phyloP scores from a whole-genome alignment of 768 basidiomycete species.

The Strobilomyces echinocephalus region DNA sequence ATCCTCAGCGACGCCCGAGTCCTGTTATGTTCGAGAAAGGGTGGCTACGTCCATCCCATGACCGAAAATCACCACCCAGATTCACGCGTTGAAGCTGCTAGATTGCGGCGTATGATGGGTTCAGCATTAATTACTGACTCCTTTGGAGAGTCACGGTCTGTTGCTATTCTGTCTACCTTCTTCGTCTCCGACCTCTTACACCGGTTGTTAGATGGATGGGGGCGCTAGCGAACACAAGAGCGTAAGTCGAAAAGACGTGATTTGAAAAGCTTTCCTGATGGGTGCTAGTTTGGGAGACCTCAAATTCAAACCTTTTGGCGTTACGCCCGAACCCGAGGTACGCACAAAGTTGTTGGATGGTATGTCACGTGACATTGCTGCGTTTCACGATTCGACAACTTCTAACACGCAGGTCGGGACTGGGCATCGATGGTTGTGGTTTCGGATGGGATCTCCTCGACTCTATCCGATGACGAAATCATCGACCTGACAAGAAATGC shows the following conservation, averaged over 20 bases:
- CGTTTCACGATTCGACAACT: neutral
- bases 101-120: constrained; percentile 87
- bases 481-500: constrained; percentile 80
- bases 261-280: constrained; percentile 2
- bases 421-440: constrained; percentile 86
- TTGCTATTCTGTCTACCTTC: neutral
- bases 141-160: constrained; percentile 85
- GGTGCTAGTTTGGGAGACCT: constrained; percentile 74
- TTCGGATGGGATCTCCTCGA: constrained; percentile 92
- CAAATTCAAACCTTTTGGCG: constrained; percentile 83
- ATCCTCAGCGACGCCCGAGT: constrained; percentile 78
- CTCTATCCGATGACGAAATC: constrained; percentile 91
- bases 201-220: constrained; percentile 80
- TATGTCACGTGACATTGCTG: constrained; percentile 25
- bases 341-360: constrained; percentile 71
- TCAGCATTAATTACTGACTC: constrained; percentile 88
- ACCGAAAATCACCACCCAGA: constrained; percentile 98
- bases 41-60: constrained; percentile 75
- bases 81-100: constrained; percentile 74
- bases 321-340: constrained; percentile 91
- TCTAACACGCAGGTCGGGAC: constrained; percentile 52
- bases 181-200: neutral
- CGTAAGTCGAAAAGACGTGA: constrained; percentile 43
- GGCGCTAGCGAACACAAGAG: constrained; percentile 84
- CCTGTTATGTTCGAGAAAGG: constrained; percentile 68